Conservation (phyloP, 257 asterid genomes). For the Parsonsia alboflavescens region DNA sequence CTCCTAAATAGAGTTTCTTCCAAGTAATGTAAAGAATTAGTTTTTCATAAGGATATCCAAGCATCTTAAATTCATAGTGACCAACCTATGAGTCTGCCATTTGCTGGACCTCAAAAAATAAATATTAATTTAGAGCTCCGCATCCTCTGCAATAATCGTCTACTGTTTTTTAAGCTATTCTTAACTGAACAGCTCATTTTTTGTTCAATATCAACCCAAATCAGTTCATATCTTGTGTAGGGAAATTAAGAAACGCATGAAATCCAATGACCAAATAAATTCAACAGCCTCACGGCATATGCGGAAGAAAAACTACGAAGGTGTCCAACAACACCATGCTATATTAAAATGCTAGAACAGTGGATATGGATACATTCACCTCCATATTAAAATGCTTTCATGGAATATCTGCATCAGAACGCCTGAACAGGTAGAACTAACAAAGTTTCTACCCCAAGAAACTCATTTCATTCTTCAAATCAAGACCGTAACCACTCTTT, state of each 20-base stretch:
- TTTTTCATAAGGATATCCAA: background rate
- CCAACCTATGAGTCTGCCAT: background rate
- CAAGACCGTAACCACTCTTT: background rate
- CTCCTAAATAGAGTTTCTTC: background rate
- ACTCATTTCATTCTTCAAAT: background rate
- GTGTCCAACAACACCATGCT: background rate
- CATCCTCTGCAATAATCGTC: background rate
- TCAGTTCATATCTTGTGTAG: background rate
- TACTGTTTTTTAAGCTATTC: background rate
- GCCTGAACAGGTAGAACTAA: background rate
- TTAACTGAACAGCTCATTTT: background rate
- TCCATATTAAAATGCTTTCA: background rate
- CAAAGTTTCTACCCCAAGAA: background rate
- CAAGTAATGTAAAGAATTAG: background rate
- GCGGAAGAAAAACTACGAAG: background rate
- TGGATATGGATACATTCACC: background rate
- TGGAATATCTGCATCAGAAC: background rate
- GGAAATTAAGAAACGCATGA: background rate
- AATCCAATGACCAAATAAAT: background rate
- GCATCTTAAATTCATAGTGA: background rate
- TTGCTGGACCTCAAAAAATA: background rate
- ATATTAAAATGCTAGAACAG: background rate
- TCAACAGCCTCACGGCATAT: background rate
- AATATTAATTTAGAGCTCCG: background rate
- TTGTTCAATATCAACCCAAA: background rate